Conservation (phyloP, 2,329 filamentous ascomycete species). For the Sporothrix brasiliensis region DNA sequence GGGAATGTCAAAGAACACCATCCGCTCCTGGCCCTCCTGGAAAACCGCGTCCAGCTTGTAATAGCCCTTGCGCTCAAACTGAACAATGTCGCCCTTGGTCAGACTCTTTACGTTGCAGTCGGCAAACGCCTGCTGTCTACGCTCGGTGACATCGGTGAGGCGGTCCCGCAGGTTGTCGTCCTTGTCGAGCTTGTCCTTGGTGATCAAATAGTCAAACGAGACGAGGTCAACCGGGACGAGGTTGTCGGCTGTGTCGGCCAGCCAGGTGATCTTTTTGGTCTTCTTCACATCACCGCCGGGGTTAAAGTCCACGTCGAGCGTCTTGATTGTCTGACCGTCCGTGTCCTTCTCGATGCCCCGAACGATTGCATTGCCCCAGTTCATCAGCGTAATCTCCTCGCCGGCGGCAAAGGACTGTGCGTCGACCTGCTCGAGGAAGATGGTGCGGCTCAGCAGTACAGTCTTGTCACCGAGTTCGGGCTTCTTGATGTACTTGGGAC, state of each 20-base stretch:
- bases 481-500: slow-evolving; percentile 1
- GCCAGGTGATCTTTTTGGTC: background rate
- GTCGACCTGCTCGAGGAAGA: background rate
- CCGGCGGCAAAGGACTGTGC: background rate
- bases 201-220: too few species aligned
- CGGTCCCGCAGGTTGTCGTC: too few species aligned
- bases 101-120: too few species aligned
- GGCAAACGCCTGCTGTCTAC: too few species aligned
- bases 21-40: background rate
- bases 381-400: background rate
- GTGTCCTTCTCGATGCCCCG: background rate
- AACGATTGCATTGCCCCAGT: background rate
- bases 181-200: too few species aligned
- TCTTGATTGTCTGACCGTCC: background rate
- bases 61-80: background rate
- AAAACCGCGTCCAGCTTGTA: background rate
- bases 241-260: background rate
- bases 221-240: too few species aligned
- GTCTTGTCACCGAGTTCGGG: background rate
- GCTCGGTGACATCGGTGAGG: too few species aligned
- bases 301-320: background rate
- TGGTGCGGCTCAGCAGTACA: background rate
- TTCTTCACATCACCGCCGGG: background rate
- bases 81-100: background rate
- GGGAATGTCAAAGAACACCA: background rate